Conservation (phyloP, 306 rosid genomes). For the Inga leiocalycina region DNA sequence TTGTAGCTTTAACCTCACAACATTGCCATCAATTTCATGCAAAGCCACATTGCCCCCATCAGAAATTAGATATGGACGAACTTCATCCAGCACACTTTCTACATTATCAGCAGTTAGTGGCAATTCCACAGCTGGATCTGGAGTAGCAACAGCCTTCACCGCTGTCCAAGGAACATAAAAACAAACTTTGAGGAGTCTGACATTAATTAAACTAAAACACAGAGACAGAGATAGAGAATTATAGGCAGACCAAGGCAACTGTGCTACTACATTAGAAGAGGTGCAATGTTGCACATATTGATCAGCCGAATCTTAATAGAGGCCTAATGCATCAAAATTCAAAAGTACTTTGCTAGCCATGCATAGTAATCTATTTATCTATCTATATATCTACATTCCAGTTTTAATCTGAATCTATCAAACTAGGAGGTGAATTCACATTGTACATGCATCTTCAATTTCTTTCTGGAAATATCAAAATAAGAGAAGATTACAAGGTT, state of each 20-base stretch:
- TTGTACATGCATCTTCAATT: background rate
- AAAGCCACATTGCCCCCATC: constrained; percentile 94
- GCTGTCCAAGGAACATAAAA: constrained; percentile 44
- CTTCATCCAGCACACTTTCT: constrained; percentile 75
- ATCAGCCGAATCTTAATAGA: background rate
- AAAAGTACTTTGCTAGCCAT: background rate
- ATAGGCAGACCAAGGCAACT: background rate
- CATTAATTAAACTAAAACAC: background rate
- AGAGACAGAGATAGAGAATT: background rate
- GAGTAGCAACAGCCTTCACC: constrained; percentile 75
- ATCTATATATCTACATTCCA: too few relatives aligned
- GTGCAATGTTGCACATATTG: background rate
- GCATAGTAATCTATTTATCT: background rate
- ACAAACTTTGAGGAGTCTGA: constrained; percentile 12
- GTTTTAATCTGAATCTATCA: background rate
- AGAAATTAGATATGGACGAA: constrained; percentile 86
- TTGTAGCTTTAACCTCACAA: constrained; percentile 90
- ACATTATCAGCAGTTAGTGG: constrained; percentile 85
- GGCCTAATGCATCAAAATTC: background rate
- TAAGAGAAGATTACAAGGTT: background rate
- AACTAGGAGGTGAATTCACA: background rate
- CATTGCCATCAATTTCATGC: constrained; percentile 88
- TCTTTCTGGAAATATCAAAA: background rate
- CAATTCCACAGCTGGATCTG: constrained; percentile 76
- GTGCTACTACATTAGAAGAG: background rate